Base-by-base conservation (phyloP, 2,329 filamentous ascomycete genomes). In the Fusarium sterilihyphosum region DNA sequence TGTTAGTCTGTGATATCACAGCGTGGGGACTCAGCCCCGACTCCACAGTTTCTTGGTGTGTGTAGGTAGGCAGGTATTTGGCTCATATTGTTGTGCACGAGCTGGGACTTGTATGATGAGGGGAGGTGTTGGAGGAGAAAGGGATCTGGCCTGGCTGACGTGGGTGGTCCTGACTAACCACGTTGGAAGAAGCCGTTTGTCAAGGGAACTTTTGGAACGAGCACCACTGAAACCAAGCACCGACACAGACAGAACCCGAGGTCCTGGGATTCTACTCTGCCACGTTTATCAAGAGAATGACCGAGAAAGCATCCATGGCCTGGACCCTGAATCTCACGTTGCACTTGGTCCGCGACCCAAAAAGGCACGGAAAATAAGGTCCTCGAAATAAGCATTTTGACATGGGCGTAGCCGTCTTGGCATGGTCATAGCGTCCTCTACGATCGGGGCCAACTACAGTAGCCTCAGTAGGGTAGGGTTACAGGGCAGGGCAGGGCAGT, bases 401-500 rank as follows among this genome's bases (percentile, higher is more conserved):
- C 73, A 46, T 73, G 73, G 73, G 66, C 38, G 73, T 65, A 75
- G 70, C 73, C 73, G 73, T 65, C 73, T 75, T 75, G 73, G 73
- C 73, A 73, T 63, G 57, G 62, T 47, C 53, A 70, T 70, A 63
- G 65, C 71, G 65, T 40, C 38, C 17, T 18, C 9, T 18, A 49
- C 17, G 49, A 65, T 54, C 70, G 49, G 71, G 70, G 73, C 56
- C 61, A 47, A 37, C 12, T 33, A 29, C 31, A 31, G 31, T 31
- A 31, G 31, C 29, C 29, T 29, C 29, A 6, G 6, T 6, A 33
- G 31, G 11, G 11, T 4, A 31, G 33, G 33, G 14, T 3, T 6
- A 13, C 20, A 46, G 44, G 44, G 18, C 24, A 47, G 44, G 44
- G 44, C 44, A 47, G 63, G 73, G 73, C 73, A 63, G 70, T 75